These are phyloP conservation scores for Kodamaea nitidulidarum DNA, from an alignment of 805 yeast species.

Conservation along the genomic window DNA sequence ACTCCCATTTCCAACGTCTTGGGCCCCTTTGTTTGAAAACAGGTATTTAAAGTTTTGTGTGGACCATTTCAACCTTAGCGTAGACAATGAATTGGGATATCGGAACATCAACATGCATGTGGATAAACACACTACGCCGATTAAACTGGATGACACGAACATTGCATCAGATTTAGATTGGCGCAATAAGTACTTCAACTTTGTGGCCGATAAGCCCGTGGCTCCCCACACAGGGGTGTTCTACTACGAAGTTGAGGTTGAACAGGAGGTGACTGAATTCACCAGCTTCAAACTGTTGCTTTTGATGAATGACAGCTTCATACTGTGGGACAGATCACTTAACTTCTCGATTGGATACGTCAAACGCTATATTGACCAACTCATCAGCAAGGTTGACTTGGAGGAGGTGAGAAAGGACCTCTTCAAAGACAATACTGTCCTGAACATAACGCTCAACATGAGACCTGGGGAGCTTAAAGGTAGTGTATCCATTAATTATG, in stretches of 20 bases:
- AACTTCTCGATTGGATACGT: slow-evolving; percentile 33
- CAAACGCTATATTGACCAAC: slow-evolving; percentile 21
- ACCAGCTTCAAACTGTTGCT: slow-evolving; percentile 31
- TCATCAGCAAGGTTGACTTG: slow-evolving; percentile 22
- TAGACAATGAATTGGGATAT: slow-evolving; percentile 25
- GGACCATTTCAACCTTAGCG: slow-evolving; percentile 21
- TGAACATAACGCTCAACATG: slow-evolving; percentile 23
- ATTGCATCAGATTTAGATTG: slow-evolving; percentile 5
- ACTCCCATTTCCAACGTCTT: slow-evolving; percentile 34
- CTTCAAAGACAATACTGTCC: slow-evolving; percentile 13
- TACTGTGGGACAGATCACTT: slow-evolving; percentile 31
- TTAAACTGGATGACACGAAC: not conserved
- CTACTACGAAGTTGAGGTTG: slow-evolving; percentile 39
- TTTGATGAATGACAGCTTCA: slow-evolving; percentile 29
- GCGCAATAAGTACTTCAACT: slow-evolving; percentile 27
- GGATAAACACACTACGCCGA: slow-evolving; percentile 1
- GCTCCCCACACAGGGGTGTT: slow-evolving; percentile 32
- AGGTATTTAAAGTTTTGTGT: slow-evolving; percentile 21
- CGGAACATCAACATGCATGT: slow-evolving; percentile 20
- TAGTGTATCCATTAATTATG: slow-evolving; percentile 39
- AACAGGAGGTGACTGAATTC: slow-evolving; percentile 31
- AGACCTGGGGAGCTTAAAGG: slow-evolving; percentile 42
- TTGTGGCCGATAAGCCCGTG: slow-evolving; percentile 35
- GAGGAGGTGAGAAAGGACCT: slow-evolving; percentile 28
- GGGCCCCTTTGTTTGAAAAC: slow-evolving; percentile 36